A percentile compares a stretch with the other conserved stretches of the same genome.
These are phyloP conservation scores for Eruca vesicaria DNA, from an alignment of 441 rosid species.

Conservation along the genomic window DNA sequence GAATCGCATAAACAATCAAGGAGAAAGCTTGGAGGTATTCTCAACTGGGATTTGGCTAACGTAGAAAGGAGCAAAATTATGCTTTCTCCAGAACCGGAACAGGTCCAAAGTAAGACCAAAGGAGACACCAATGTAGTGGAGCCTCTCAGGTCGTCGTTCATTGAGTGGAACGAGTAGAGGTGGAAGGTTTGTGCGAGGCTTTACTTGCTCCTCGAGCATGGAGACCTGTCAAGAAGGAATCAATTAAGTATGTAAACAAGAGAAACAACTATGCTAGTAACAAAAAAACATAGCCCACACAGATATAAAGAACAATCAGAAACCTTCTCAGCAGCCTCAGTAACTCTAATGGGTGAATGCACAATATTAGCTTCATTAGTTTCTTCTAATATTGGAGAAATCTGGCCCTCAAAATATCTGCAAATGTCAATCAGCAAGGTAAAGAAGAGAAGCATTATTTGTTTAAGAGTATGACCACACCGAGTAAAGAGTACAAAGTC, in stretches of 20 bases:
- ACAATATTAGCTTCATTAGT: constrained; percentile 53
- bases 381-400: constrained; percentile 68
- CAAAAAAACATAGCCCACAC: not conserved
- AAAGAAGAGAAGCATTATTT: not conserved
- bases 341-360: constrained; percentile 50
- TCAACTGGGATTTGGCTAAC: constrained; percentile 89
- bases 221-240: constrained; percentile 55
- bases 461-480: constrained; percentile 3
- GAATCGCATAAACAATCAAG: constrained; percentile 12
- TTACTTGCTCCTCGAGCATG: constrained; percentile 78
- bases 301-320: constrained; percentile 10
- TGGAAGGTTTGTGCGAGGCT: constrained; percentile 84
- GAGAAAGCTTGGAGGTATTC: constrained; percentile 26
- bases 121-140: constrained; percentile 92
- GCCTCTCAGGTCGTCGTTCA: constrained; percentile 85
- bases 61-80: constrained; percentile 88
- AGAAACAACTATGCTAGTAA: constrained; percentile 4
- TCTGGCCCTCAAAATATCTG: constrained; percentile 92
- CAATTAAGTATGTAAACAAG: not conserved
- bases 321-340: constrained; percentile 62
- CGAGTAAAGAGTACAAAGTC: not conserved
- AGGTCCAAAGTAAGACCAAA: constrained; percentile 98
- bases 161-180: constrained; percentile 75
- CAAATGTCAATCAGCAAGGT: constrained; percentile 5
- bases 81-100: constrained; percentile 93